phyloP scores from a whole-genome alignment of 2,329 filamentous ascomycete genomes.

The Fusarium heterosporum region DNA sequence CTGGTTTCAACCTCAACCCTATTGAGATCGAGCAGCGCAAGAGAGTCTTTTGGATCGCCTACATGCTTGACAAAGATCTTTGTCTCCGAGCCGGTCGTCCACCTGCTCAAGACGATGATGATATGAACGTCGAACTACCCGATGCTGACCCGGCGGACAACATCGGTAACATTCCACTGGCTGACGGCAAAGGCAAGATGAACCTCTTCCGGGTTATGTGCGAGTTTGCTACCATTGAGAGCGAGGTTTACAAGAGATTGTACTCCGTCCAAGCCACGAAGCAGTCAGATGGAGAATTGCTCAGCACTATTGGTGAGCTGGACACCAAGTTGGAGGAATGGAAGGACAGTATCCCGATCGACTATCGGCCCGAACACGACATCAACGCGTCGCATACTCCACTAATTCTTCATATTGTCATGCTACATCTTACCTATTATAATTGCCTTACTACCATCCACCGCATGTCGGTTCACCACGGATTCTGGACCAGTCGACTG shows the following conservation, averaged over 20 bases:
- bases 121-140: constrained; percentile 95
- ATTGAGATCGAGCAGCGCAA: constrained; percentile 92
- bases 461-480: constrained; percentile 97
- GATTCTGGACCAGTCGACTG: constrained; percentile 95
- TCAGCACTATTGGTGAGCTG: constrained; percentile 95
- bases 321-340: constrained; percentile 91
- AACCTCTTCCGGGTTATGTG: constrained; percentile 96
- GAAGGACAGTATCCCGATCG: constrained; percentile 95
- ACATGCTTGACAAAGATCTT: constrained; percentile 73
- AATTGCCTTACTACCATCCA: constrained; percentile 98
- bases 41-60: constrained; percentile 74
- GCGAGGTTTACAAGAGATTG: constrained; percentile 90
- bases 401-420: constrained; percentile 92
- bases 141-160: constrained; percentile 92
- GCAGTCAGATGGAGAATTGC: constrained; percentile 89
- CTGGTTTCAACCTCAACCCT: constrained; percentile 91
- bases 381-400: constrained; percentile 94
- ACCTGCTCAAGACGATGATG: constrained; percentile 72
- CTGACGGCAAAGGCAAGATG: constrained; percentile 90
- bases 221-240: constrained; percentile 90
- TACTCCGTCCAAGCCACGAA: constrained; percentile 94
- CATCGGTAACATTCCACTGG: constrained; percentile 91
- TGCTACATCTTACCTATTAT: constrained; percentile 96
- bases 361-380: constrained; percentile 97
- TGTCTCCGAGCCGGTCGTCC: constrained; percentile 70